A percentile compares a stretch with the other conserved stretches of the same genome.
phyloP scores from a whole-genome alignment of 73 alveolate genomes.

The Symbiodinium natans region DNA sequence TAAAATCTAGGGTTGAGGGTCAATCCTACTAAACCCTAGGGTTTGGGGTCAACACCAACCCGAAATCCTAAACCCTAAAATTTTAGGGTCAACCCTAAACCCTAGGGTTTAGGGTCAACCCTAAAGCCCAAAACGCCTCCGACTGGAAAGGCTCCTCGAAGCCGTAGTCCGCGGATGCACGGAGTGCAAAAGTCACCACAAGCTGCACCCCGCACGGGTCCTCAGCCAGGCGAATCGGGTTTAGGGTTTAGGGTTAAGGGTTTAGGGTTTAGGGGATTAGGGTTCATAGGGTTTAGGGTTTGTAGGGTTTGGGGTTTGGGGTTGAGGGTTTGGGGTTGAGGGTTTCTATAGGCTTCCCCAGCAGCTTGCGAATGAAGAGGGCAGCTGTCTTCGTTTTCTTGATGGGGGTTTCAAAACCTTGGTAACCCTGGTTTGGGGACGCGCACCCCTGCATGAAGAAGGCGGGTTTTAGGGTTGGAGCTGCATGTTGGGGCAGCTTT shows the following conservation, averaged over 20 bases:
- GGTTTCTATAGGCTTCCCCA: no score
- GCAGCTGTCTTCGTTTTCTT: no score
- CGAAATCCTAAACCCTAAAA: neutral
- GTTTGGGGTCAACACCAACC: neutral
- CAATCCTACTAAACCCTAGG: neutral
- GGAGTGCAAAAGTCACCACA: slow-evolving; percentile 32
- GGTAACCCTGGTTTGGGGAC: no score
- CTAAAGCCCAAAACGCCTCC: neutral
- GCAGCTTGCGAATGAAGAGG: no score
- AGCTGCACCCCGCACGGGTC: neutral
- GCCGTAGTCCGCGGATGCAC: neutral
- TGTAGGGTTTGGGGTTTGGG: no score
- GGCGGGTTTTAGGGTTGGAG: no score
- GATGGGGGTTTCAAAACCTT: no score
- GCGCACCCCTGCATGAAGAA: no score
- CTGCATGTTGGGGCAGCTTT: no score
- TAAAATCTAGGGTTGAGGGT: no score
- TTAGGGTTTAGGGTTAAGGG: neutral
- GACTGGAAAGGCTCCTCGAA: neutral
- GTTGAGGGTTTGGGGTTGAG: no score
- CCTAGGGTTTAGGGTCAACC: neutral
- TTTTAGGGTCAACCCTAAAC: neutral
- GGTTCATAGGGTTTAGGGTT: no score
- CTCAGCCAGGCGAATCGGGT: neutral
- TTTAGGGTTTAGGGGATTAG: neutral